Evolutionary conservation across 2,329 filamentous ascomycete genomes (phyloP), one percentile per base, ranked within the genome.

Genomic region (Aureobasidium melanogenum): DNA sequence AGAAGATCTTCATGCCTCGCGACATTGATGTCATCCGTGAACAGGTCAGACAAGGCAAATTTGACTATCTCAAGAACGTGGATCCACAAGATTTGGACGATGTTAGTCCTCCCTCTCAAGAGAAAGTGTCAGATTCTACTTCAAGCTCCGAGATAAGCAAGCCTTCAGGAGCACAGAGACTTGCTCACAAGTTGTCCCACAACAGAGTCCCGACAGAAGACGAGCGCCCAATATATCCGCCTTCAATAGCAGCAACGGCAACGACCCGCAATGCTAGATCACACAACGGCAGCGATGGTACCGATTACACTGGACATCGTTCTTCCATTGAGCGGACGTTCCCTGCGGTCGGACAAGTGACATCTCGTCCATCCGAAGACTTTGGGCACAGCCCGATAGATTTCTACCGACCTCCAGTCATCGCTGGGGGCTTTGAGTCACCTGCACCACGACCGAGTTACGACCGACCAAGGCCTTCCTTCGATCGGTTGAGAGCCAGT

Each of bases 21-120:
- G 94, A 99, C 69, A 80, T 97, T 62, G 94, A 99, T 72, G 96
- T 99, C 66, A 86, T 99, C 69, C 90, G 94, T 51, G 94, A 99
- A 74, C 91, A 97, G 77, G 85, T 95, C 64, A 84, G 84, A 30
- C 81, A 86, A 76, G 94, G 94, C 67, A 86, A 87, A 70, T 97
- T 95, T 72, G 85, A 88, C 66, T 84, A 91, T 68, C 80, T 93
- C 54, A 82, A 85, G 61, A 74, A 84, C 43, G 77, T 78, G 56
- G 80, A 81, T 58, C 76, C 79, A 6, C 63, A 62, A 7, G 32
- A 34, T 7, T 26, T 43, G n/a, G 65, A 64, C 28, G 64, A 70
- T 9, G 79, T 77, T 46, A 71, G 80, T 36, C 78, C 79, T n/a
- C 77, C 67, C 60, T 68, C 69, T 62, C 74, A 64, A 65, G 72